Evolutionary conservation across 495 filamentous ascomycete genomes (phyloP).

Genomic region (Neurospora discreta): DNA sequence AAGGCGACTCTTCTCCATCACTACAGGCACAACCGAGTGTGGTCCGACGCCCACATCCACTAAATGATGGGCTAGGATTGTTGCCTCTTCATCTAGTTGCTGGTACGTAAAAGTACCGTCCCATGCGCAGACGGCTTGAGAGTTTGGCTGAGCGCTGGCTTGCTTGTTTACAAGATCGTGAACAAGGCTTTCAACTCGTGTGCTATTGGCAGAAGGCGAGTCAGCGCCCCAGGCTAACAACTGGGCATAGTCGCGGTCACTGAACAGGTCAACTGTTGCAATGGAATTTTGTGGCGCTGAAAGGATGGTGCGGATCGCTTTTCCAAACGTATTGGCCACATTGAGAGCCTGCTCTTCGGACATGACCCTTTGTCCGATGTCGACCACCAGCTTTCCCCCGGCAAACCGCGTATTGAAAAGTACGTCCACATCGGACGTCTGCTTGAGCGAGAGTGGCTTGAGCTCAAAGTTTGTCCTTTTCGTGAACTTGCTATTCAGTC

Average conservation of each 20-base stretch:
- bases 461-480: slow-evolving; percentile 23
- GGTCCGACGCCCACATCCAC: slow-evolving; percentile 31
- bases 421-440: slow-evolving; percentile 34
- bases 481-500: slow-evolving; percentile 26
- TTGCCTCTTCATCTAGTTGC: slow-evolving; percentile 27
- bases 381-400: slow-evolving; percentile 25
- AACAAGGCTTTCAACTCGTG: slow-evolving; percentile 17
- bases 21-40: slow-evolving; percentile 32
- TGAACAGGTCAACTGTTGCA: slow-evolving; percentile 33
- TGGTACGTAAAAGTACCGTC: slow-evolving; percentile 34
- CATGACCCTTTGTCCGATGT: slow-evolving; percentile 34
- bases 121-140: slow-evolving; percentile 34
- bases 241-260: slow-evolving; percentile 30
- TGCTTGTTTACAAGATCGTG: slow-evolving; percentile 27
- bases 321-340: slow-evolving; percentile 31
- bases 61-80: slow-evolving; percentile 29
- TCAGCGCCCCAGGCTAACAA: slow-evolving; percentile 30
- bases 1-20: slow-evolving; percentile 34
- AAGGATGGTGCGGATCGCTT: slow-evolving; percentile 31
- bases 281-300: slow-evolving; percentile 21
- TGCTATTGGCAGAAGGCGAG: slow-evolving; percentile 5
- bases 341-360: slow-evolving; percentile 27
- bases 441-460: slow-evolving; percentile 26
- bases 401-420: slow-evolving; percentile 29
- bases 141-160: slow-evolving; percentile 21